Percentiles rank a stretch among this genome's conserved stretches.
These are phyloP conservation scores for Streptanthus diversifolius DNA, from an alignment of 345 rosid genomes.

Conservation along the genomic window DNA sequence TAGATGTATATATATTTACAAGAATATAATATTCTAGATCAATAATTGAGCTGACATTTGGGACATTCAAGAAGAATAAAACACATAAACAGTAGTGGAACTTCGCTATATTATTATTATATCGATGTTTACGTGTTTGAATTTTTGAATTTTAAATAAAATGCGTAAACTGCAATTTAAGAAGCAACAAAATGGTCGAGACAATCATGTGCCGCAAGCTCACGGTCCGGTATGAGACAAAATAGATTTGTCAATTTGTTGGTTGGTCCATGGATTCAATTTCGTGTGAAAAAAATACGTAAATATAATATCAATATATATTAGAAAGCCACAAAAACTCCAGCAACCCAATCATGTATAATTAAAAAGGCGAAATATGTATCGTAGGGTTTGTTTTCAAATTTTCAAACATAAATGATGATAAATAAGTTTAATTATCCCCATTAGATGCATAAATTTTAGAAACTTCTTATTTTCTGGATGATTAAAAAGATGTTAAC, in stretches of 20 bases:
- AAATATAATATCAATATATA: background rate
- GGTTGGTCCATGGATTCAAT: conserved; percentile 21
- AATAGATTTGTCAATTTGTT: conserved; percentile 25
- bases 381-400: conserved; percentile 9
- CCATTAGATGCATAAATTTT: background rate
- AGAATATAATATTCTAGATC: conserved; percentile 27
- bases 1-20: conserved; percentile 1
- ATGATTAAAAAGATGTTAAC: background rate
- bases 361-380: conserved; percentile 22
- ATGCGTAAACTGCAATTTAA: conserved; percentile 3
- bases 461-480: background rate
- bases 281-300: background rate
- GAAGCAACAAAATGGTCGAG: conserved; percentile 24
- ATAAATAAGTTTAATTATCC: background rate
- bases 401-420: background rate
- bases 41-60: conserved; percentile 31
- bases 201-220: conserved; percentile 33
- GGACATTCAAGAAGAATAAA: conserved; percentile 21
- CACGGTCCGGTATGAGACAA: conserved; percentile 25
- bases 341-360: background rate
- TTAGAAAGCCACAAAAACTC: conserved; percentile 13
- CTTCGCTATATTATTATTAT: background rate
- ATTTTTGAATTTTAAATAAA: conserved; percentile 24
- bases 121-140: background rate
- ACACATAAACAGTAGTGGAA: conserved; percentile 6